phyloP scores from a whole-genome alignment of 2,329 filamentous ascomycete species.

The Fusarium sterilihyphosum region DNA sequence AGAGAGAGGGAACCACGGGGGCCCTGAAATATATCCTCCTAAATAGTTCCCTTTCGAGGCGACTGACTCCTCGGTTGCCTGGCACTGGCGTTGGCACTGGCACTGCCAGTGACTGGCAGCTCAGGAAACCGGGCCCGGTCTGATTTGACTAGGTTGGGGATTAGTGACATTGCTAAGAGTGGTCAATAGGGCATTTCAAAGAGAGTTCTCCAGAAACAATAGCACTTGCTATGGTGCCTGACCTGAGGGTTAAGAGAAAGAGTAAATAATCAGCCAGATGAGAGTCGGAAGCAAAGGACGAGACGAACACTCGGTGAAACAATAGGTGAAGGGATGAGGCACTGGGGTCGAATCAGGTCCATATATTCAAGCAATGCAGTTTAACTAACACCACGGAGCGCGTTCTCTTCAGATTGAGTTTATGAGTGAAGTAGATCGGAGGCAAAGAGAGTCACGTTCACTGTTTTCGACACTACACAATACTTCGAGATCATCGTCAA shows the following conservation, averaged over 20 bases:
- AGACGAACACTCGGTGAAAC: background rate
- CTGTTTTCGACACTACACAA: background rate
- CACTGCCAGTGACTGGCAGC: background rate
- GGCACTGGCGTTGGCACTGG: conserved; percentile 5
- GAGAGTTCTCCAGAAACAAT: background rate
- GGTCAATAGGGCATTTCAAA: background rate
- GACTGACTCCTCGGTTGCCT: background rate
- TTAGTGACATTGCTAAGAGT: background rate
- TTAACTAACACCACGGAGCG: background rate
- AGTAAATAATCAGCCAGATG: background rate
- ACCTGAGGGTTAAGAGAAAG: no score
- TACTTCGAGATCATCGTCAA: background rate
- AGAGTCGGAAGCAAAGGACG: background rate
- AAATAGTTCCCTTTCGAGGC: background rate
- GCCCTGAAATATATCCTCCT: background rate
- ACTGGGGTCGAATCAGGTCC: background rate
- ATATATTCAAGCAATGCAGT: background rate
- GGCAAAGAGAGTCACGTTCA: background rate
- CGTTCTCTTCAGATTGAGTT: background rate
- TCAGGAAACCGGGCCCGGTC: background rate
- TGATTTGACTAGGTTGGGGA: background rate
- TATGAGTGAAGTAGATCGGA: background rate
- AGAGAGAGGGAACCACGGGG: background rate
- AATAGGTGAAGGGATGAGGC: background rate
- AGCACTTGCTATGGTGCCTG: background rate